phyloP scores from a whole-genome alignment of 805 yeast species.

The Geotrichum ghanense region DNA sequence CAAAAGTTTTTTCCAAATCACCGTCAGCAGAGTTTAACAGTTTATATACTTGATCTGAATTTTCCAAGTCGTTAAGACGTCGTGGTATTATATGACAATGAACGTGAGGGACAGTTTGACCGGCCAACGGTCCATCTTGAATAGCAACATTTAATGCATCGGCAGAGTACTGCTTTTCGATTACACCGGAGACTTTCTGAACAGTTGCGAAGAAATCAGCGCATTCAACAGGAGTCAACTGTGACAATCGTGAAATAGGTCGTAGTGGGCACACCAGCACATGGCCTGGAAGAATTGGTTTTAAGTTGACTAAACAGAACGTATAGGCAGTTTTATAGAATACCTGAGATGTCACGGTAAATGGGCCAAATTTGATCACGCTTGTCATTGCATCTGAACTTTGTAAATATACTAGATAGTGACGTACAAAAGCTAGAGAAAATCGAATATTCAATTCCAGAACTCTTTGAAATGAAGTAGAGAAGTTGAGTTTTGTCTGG shows the following conservation, averaged over 20 bases:
- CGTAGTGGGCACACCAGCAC: conserved; percentile 80
- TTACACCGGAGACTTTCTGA: conserved; percentile 57
- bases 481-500: too few species aligned
- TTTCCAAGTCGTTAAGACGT: conserved; percentile 37
- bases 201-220: conserved; percentile 68
- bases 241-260: conserved; percentile 51
- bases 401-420: too few species aligned
- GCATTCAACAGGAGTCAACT: conserved; percentile 57
- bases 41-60: conserved; percentile 70
- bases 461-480: too few species aligned
- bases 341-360: conserved; percentile 26
- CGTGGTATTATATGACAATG: conserved; percentile 94
- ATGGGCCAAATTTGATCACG: conserved; percentile 21
- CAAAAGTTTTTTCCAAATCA: conserved; percentile 31
- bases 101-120: conserved; percentile 91
- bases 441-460: too few species aligned
- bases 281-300: conserved; percentile 92
- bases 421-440: too few species aligned
- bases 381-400: conserved; percentile 5
- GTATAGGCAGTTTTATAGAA: conserved; percentile 48
- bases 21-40: conserved; percentile 46
- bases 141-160: conserved; percentile 83
- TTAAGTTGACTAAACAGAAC: conserved; percentile 80
- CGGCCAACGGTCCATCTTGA: conserved; percentile 94
- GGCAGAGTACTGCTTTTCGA: conserved; percentile 57